A percentile compares a stretch with the other conserved stretches of the same genome.
These are phyloP conservation scores for Capronia americana DNA, from an alignment of 2,329 filamentous ascomycete genomes.

Conservation along the genomic window DNA sequence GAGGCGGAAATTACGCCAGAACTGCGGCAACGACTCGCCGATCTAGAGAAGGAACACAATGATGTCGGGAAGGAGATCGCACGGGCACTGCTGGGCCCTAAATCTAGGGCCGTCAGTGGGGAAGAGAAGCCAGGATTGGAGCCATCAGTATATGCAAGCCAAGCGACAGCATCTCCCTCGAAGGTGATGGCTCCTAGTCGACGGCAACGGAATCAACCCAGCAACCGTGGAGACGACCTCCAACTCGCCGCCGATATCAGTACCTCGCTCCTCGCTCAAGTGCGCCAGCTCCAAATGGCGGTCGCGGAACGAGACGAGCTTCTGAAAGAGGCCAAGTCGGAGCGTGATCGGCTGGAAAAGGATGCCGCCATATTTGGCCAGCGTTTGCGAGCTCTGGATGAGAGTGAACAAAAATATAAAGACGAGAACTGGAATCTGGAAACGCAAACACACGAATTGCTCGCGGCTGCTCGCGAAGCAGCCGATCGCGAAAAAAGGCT, in stretches of 20 bases:
- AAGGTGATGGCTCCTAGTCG: constrained; percentile 87
- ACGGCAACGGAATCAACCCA: constrained; percentile 87
- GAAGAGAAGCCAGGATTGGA: constrained; percentile 70
- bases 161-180: constrained; percentile 83
- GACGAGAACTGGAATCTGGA: constrained; percentile 99
- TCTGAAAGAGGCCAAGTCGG: constrained; percentile 74
- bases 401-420: constrained; percentile 95
- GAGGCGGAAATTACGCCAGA: constrained; percentile 83
- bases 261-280: constrained; percentile 90
- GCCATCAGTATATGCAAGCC: constrained; percentile 80
- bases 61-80: constrained; percentile 90
- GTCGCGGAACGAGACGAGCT: constrained; percentile 88
- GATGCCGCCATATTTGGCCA: constrained; percentile 81
- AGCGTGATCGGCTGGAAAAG: constrained; percentile 79
- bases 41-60: constrained; percentile 94
- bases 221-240: constrained; percentile 89
- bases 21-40: constrained; percentile 78
- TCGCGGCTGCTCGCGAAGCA: constrained; percentile 74
- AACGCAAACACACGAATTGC: constrained; percentile 84
- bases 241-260: constrained; percentile 99
- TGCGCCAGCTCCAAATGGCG: constrained; percentile 84
- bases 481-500: constrained; percentile 84
- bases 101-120: constrained; percentile 74
- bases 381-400: constrained; percentile 80
- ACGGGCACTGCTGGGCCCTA: constrained; percentile 84